phyloP scores from a whole-genome alignment of 108 stramenopile species.

The Fragilaria crotonensis region DNA sequence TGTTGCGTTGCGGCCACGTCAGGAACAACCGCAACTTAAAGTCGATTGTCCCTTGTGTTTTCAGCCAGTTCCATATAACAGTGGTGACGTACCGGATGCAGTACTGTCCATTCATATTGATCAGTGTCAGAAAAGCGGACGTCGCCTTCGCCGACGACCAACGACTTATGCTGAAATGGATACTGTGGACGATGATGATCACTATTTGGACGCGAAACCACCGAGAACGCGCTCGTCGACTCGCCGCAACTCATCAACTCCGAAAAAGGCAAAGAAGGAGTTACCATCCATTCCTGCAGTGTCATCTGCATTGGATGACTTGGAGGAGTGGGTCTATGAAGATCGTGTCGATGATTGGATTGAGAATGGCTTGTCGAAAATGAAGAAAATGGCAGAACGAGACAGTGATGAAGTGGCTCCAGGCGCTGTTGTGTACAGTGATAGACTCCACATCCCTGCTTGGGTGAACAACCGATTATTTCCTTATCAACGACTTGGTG shows the following conservation, averaged over 20 bases:
- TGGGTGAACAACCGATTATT: conserved; percentile 82
- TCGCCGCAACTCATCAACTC: too few relatives aligned
- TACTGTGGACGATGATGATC: background rate
- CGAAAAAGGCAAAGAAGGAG: background rate
- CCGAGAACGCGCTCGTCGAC: background rate
- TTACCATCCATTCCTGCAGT: conserved; percentile 1
- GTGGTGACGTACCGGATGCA: background rate
- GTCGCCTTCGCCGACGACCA: background rate
- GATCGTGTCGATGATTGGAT: conserved; percentile 81
- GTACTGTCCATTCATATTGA: conserved; percentile 2
- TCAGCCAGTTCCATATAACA: background rate
- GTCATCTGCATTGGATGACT: conserved; percentile 78
- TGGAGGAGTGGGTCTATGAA: conserved; percentile 65
- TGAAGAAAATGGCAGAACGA: conserved; percentile 69
- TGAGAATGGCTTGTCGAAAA: conserved; percentile 44
- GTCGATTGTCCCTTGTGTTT: background rate
- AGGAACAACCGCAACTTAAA: background rate
- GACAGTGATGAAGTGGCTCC: conserved; percentile 47
- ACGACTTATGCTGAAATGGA: background rate
- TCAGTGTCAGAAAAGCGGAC: conserved; percentile 1
- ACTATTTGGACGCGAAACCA: background rate
- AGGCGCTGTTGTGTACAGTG: conserved; percentile 47
- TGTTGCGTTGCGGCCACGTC: background rate
- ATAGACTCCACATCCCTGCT: conserved; percentile 71
- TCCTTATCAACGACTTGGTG: conserved; percentile 71